These are phyloP conservation scores for Obelidium mucronatum DNA, from an alignment of 192 early-diverging fungal species.

Conservation along the genomic window DNA sequence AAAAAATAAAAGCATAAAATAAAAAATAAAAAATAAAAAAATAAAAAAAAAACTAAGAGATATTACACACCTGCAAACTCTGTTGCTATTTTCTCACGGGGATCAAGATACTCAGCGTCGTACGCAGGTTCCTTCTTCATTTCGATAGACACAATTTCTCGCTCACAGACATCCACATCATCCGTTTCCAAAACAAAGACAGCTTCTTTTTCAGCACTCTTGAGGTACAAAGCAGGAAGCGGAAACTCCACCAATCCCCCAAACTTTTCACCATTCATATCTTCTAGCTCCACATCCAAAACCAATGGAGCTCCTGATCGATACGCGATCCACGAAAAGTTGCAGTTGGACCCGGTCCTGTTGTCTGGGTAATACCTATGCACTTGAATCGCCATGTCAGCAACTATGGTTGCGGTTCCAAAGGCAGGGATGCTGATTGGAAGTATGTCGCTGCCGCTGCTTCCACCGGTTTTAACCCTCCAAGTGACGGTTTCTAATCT, in stretches of 20 bases:
- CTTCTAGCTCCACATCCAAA: slow-evolving; percentile 32
- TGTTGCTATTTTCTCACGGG: not conserved
- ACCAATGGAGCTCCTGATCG: slow-evolving; percentile 5
- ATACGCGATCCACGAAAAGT: slow-evolving; percentile 30
- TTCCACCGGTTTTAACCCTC: not conserved
- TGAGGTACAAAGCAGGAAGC: not conserved
- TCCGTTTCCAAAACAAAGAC: not conserved
- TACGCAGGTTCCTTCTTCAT: no score
- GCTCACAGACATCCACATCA: no score
- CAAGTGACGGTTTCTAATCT: not conserved
- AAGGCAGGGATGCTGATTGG: not conserved
- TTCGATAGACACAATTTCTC: no score
- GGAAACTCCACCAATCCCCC: slow-evolving; percentile 20
- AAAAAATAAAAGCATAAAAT: not conserved
- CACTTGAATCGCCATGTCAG: no score
- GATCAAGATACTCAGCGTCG: not conserved
- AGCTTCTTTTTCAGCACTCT: not conserved
- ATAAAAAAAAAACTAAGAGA: no score
- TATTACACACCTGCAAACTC: not conserved
- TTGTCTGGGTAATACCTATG: no score
- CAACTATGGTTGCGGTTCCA: not conserved
- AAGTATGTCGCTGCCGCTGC: no score
- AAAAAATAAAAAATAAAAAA: no score
- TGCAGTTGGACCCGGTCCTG: no score
- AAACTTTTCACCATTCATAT: slow-evolving; percentile 29